Conservation (phyloP, 192 early-diverging fungal genomes). For the Coemansia sp. region DNA sequence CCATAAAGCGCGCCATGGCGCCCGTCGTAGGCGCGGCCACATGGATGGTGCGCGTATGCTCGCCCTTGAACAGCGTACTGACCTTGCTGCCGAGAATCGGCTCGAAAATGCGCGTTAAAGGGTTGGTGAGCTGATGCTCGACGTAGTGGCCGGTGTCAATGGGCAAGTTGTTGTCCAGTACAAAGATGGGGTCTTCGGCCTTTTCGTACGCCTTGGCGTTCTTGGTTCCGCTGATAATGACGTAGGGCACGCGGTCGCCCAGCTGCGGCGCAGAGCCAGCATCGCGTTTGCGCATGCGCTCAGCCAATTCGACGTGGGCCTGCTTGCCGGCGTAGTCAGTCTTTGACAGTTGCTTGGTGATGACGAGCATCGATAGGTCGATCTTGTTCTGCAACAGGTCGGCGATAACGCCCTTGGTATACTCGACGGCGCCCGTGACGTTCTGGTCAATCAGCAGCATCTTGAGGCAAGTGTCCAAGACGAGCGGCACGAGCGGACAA, state of each 20-base stretch:
- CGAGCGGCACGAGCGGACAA: conserved; percentile 88
- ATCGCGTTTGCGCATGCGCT: conserved; percentile 95
- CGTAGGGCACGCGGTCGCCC: conserved; percentile 97
- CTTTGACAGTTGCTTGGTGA: conserved; percentile 94
- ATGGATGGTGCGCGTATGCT: conserved; percentile 79
- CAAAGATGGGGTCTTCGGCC: conserved; percentile 97
- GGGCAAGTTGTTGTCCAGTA: conserved; percentile 97
- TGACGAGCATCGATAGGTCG: conserved; percentile 94
- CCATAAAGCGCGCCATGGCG: conserved; percentile 93
- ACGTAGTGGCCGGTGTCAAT: conserved; percentile 98
- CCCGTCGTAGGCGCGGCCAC: conserved; percentile 87
- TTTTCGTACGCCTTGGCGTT: conserved; percentile 94
- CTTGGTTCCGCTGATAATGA: conserved; percentile 88
- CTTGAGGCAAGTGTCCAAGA: conserved; percentile 89
- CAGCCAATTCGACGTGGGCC: conserved; percentile 95
- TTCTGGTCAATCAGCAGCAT: conserved; percentile 93
- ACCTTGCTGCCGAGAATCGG: conserved; percentile 93
- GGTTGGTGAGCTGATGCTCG: conserved; percentile 95
- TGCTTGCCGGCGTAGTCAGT: conserved; percentile 95
- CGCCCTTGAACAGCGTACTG: conserved; percentile 74
- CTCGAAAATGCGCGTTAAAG: conserved; percentile 93
- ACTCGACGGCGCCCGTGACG: conserved; percentile 81
- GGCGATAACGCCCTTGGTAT: conserved; percentile 85
- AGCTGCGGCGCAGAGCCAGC: conserved; percentile 94
- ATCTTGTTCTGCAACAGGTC: conserved; percentile 97